Conservation (phyloP, 2,329 filamentous ascomycete species). For the Aspergillus fischeri region DNA sequence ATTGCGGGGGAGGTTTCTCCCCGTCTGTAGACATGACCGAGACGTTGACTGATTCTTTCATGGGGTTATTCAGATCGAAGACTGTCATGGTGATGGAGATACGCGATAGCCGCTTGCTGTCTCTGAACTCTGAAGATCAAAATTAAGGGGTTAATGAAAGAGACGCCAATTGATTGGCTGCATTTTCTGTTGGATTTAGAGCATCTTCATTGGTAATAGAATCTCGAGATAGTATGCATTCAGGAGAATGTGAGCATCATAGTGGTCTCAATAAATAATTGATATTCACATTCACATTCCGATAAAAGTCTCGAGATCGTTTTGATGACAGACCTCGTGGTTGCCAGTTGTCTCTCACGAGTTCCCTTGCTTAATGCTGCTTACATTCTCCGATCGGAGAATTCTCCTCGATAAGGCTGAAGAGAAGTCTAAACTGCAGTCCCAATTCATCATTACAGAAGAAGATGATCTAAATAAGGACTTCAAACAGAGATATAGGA, state of each 20-base stretch:
- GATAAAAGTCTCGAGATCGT: not conserved
- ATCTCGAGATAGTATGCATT: not conserved
- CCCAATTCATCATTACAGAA: too few relatives aligned
- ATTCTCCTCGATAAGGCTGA: too few relatives aligned
- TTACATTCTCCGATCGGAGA: not conserved
- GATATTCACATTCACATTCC: not conserved
- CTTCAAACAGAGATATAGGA: too few relatives aligned
- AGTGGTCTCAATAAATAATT: not conserved
- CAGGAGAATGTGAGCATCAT: not conserved
- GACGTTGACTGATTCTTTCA: not conserved
- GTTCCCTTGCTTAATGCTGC: not conserved
- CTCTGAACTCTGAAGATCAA: not conserved
- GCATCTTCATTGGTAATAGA: not conserved
- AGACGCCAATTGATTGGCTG: not conserved
- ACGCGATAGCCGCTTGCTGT: not conserved
- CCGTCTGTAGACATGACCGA: not conserved
- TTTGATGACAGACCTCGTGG: not conserved
- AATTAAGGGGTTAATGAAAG: not conserved
- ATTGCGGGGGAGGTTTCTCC: constrained; percentile 1
- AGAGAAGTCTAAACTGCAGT: too few relatives aligned
- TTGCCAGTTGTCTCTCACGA: not conserved
- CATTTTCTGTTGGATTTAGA: not conserved
- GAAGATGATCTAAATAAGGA: too few relatives aligned
- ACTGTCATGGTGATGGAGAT: not conserved
- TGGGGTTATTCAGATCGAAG: not conserved